Percentiles rank a stretch among this genome's conserved stretches.
Evolutionary conservation across 2,329 filamentous ascomycete species (phyloP).

Genomic region (Diplodia mutila): DNA sequence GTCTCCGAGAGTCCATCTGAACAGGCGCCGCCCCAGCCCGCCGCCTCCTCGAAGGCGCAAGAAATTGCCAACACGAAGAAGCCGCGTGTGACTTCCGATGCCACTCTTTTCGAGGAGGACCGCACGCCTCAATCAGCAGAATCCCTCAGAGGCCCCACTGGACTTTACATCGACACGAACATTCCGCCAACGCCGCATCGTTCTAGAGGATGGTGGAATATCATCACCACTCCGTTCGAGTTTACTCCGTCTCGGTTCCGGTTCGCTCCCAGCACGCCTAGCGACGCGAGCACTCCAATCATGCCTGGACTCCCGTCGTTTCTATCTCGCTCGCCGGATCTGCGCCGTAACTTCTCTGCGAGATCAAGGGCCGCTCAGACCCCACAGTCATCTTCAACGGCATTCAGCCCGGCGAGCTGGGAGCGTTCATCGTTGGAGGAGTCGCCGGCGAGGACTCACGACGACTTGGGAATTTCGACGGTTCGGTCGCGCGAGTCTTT

Average conservation of each 20-base stretch:
- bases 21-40: constrained; percentile 35
- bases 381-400: constrained; percentile 17
- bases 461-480: constrained; percentile 24
- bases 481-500: constrained; percentile 4
- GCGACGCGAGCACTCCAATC: constrained; percentile 36
- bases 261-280: constrained; percentile 36
- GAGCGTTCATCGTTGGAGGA: neutral
- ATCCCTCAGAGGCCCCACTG: constrained; percentile 27
- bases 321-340: neutral
- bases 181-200: constrained; percentile 57
- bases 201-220: constrained; percentile 77
- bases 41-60: constrained; percentile 45
- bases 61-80: constrained; percentile 57
- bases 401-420: constrained; percentile 21
- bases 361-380: constrained; percentile 10
- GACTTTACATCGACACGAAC: constrained; percentile 44
- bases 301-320: constrained; percentile 38
- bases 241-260: constrained; percentile 42
- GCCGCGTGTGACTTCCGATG: constrained; percentile 57
- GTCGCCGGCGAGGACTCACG: constrained; percentile 10
- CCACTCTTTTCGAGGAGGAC: constrained; percentile 73
- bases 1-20: constrained; percentile 4
- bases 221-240: constrained; percentile 71
- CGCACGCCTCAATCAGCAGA: constrained; percentile 41
- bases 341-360: constrained; percentile 7